A percentile compares a stretch with the other conserved stretches of the same genome.
Evolutionary conservation across 345 rosid genomes (phyloP).

Genomic region (Viola odorata): DNA sequence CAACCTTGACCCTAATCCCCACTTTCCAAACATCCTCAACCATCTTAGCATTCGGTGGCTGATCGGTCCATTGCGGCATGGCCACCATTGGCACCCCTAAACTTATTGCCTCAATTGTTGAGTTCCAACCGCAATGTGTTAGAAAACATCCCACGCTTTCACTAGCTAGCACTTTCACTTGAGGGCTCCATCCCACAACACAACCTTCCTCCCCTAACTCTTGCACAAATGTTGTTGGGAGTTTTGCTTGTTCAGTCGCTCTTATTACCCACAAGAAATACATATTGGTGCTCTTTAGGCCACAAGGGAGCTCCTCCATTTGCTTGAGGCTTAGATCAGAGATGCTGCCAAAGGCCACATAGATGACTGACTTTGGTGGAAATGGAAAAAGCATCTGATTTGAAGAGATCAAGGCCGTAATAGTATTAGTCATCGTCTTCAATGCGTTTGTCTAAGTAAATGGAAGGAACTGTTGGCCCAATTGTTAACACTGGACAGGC

Average conservation of each 20-base stretch:
- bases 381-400: slow-evolving; percentile 18
- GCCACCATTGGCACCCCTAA: slow-evolving; percentile 27
- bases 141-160: slow-evolving; percentile 20
- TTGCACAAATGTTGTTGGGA: slow-evolving; percentile 28
- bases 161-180: slow-evolving; percentile 12
- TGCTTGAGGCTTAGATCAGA: slow-evolving; percentile 32
- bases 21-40: slow-evolving; percentile 25
- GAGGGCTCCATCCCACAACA: slow-evolving; percentile 10
- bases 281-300: slow-evolving; percentile 19
- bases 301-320: slow-evolving; percentile 51
- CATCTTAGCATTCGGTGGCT: slow-evolving; percentile 17
- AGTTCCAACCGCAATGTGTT: slow-evolving; percentile 26
- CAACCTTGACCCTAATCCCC: slow-evolving; percentile 18
- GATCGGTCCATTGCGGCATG: slow-evolving; percentile 28
- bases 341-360: slow-evolving; percentile 69
- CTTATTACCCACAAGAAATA: slow-evolving; percentile 55
- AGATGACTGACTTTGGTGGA: slow-evolving; percentile 42
- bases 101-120: slow-evolving; percentile 26
- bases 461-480: slow-evolving; percentile 68
- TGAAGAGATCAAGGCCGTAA: slow-evolving; percentile 45
- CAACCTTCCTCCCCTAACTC: slow-evolving; percentile 7
- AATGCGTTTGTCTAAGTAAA: slow-evolving; percentile 45
- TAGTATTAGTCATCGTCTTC: slow-evolving; percentile 41
- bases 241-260: slow-evolving; percentile 38
- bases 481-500: slow-evolving; percentile 36